A percentile compares a stretch with the other conserved stretches of the same genome.
Evolutionary conservation across 164 flowering plant genomes (phyloP).

Genomic region (Warburgia ugandensis): DNA sequence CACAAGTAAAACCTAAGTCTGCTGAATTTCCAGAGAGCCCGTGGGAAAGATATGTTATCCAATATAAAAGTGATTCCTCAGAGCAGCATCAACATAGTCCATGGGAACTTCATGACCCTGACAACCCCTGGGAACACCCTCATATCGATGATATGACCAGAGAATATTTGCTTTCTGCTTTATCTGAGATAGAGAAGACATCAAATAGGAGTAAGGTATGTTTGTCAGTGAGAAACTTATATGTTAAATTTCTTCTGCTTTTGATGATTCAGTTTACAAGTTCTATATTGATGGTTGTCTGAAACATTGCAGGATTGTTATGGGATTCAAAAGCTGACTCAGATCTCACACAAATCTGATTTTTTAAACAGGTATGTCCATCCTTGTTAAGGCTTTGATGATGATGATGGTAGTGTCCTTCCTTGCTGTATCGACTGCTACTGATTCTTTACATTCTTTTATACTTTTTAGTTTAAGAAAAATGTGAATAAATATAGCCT

Average conservation of each 20-base stretch:
- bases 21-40: constrained; percentile 87
- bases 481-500: too few species aligned
- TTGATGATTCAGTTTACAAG: neutral
- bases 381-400: too few species aligned
- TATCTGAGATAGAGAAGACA: constrained; percentile 49
- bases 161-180: constrained; percentile 34
- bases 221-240: constrained; percentile 1
- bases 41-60: constrained; percentile 77
- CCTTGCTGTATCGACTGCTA: neutral
- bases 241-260: neutral
- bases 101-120: constrained; percentile 87
- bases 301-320: constrained; percentile 56
- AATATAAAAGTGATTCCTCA: constrained; percentile 57
- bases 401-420: too few species aligned
- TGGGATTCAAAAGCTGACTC: constrained; percentile 57
- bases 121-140: constrained; percentile 59
- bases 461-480: too few species aligned
- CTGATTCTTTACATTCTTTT: too few species aligned
- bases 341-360: constrained; percentile 41
- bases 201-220: constrained; percentile 41
- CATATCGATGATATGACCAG: constrained; percentile 45
- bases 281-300: constrained; percentile 2
- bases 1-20: constrained; percentile 50
- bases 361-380: constrained; percentile 76
- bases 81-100: constrained; percentile 65